Conservation (phyloP, 2,329 filamentous ascomycete genomes). For the Coniochaeta sp. region DNA sequence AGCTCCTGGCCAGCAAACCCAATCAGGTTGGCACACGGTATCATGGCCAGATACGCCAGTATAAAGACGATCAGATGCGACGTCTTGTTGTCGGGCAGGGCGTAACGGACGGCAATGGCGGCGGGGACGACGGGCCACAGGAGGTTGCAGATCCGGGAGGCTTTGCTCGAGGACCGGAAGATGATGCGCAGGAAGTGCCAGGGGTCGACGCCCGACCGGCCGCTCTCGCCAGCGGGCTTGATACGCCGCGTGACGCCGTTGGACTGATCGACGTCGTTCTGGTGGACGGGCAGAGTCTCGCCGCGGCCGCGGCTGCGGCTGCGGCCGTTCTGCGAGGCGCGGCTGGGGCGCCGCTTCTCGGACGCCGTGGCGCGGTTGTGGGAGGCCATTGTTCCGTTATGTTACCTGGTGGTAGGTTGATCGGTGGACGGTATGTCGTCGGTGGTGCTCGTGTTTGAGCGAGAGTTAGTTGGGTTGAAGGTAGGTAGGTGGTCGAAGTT, state of each 20-base stretch:
- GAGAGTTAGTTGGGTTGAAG: too few relatives aligned
- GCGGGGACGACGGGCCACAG: constrained; percentile 71
- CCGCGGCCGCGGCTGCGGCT: neutral
- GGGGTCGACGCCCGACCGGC: constrained; percentile 58
- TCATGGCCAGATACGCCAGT: constrained; percentile 69
- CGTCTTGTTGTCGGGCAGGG: constrained; percentile 19
- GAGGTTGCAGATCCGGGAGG: constrained; percentile 60
- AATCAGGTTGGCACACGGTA: constrained; percentile 68
- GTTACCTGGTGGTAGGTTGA: neutral
- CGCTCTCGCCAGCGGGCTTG: constrained; percentile 54
- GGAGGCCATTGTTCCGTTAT: neutral
- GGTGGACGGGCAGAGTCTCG: neutral
- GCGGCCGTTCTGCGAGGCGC: neutral
- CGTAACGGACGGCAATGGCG: constrained; percentile 56
- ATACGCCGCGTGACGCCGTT: constrained; percentile 11
- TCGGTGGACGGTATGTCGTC: too few relatives aligned
- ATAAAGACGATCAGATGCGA: constrained; percentile 57
- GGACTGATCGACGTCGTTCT: neutral
- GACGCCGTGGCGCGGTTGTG: neutral
- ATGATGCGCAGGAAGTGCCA: constrained; percentile 56
- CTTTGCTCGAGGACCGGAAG: constrained; percentile 54
- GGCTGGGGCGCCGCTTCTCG: constrained; percentile 4
- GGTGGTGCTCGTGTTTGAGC: too few relatives aligned
- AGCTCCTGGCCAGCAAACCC: constrained; percentile 69
- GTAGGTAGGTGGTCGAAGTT: too few relatives aligned